Evolutionary conservation across 352 stramenopile species (phyloP).

Genomic region (Pythium brachiatum): DNA sequence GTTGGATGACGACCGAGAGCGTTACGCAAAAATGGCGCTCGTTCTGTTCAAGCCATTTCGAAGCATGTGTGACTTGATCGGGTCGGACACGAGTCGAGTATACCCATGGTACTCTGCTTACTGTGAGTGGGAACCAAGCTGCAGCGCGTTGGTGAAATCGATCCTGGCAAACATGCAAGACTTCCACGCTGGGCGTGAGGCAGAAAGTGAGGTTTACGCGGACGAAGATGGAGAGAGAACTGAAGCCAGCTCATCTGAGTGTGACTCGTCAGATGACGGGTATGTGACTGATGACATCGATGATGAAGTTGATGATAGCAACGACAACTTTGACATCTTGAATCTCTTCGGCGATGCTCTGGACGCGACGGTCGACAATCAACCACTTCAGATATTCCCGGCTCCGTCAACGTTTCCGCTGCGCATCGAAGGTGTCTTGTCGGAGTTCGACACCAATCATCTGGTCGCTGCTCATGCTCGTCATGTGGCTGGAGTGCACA

Average conservation of each 20-base stretch:
- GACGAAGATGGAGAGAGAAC: neutral
- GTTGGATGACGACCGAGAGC: neutral
- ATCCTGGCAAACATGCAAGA: slow-evolving; percentile 21
- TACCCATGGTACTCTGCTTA: slow-evolving; percentile 9
- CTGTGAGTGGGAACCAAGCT: neutral
- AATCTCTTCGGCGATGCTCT: neutral
- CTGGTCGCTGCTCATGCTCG: neutral
- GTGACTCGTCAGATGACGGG: slow-evolving; percentile 1
- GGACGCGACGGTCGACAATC: neutral
- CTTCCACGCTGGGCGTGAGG: slow-evolving; percentile 5
- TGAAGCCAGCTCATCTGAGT: neutral
- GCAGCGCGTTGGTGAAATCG: neutral
- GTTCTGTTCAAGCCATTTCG: slow-evolving; percentile 16
- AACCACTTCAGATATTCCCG: neutral
- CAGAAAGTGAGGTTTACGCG: slow-evolving; percentile 1
- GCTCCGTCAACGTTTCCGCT: neutral
- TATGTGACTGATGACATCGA: slow-evolving; percentile 7
- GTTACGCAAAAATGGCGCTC: neutral
- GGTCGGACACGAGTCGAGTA: neutral
- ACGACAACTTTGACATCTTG: neutral
- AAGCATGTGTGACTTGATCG: neutral
- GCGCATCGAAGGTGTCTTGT: slow-evolving; percentile 3
- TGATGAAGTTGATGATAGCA: neutral
- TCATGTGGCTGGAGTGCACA: neutral
- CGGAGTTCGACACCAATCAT: neutral